These are phyloP conservation scores for Termitomyces sp. DNA, from an alignment of 768 basidiomycete species.

Conservation along the genomic window DNA sequence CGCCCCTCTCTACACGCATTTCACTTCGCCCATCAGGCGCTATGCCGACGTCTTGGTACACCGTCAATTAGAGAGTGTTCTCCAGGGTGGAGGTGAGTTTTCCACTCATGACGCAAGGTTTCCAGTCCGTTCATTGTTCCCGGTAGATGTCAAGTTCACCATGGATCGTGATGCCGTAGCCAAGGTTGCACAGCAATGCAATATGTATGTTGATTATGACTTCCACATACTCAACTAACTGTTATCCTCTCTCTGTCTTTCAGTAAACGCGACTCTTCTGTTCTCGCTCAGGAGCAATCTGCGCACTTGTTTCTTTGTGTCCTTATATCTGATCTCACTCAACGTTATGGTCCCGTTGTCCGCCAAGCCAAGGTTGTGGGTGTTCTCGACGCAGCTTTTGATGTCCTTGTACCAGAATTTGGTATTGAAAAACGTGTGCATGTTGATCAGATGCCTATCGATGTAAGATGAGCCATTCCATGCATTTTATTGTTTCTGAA, in stretches of 20 bases:
- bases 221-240: conserved; percentile 1
- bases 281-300: conserved; percentile 93
- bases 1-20: conserved; percentile 88
- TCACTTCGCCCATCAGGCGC: conserved; percentile 88
- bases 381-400: conserved; percentile 97
- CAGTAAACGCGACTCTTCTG: conserved; percentile 88
- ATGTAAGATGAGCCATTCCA: conserved; percentile 45
- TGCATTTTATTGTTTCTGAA: conserved; percentile 13
- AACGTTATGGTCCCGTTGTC: conserved; percentile 91
- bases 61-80: conserved; percentile 88
- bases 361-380: conserved; percentile 93
- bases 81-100: conserved; percentile 62
- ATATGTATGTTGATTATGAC: conserved; percentile 57
- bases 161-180: conserved; percentile 99
- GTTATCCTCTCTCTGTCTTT: conserved; percentile 6
- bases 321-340: conserved; percentile 89
- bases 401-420: conserved; percentile 94
- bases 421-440: conserved; percentile 99
- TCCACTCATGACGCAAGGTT: not conserved
- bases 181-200: conserved; percentile 97
- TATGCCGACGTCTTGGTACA: conserved; percentile 95
- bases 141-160: conserved; percentile 81
- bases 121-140: conserved; percentile 5
- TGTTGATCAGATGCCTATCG: conserved; percentile 98
- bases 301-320: conserved; percentile 93